Conservation (phyloP, 192 early-diverging fungal species). For the Coemansia brasiliensis region DNA sequence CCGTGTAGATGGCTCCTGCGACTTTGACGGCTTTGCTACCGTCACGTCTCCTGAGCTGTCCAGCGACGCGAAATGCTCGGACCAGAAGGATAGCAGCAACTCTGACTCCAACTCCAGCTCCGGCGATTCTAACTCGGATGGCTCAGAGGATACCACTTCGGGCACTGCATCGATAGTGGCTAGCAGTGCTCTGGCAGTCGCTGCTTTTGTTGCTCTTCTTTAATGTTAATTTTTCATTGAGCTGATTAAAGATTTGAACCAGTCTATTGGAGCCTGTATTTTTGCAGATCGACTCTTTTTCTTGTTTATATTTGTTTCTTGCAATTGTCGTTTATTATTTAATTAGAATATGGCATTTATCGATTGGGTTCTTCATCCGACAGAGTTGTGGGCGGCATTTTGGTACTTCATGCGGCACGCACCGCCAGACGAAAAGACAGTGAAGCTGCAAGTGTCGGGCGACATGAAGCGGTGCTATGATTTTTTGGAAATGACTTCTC, state of each 20-base stretch:
- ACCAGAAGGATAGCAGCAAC: slow-evolving; percentile 24
- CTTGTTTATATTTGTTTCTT: not conserved
- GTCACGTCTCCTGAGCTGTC: slow-evolving; percentile 15
- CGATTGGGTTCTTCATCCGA: slow-evolving; percentile 75
- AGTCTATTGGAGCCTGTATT: not conserved
- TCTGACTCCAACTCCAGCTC: not conserved
- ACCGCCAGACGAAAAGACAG: slow-evolving; percentile 59
- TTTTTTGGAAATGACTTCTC: slow-evolving; percentile 90
- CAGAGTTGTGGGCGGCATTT: slow-evolving; percentile 82
- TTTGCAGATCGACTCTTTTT: not conserved
- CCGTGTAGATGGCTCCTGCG: slow-evolving; percentile 41
- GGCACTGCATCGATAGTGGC: slow-evolving; percentile 1
- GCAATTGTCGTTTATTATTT: not conserved
- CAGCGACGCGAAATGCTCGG: slow-evolving; percentile 42
- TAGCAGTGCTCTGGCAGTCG: not conserved
- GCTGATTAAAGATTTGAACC: not conserved
- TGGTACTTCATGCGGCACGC: slow-evolving; percentile 63
- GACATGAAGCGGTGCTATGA: slow-evolving; percentile 80
- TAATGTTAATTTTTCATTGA: not conserved
- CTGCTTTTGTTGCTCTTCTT: slow-evolving; percentile 3
- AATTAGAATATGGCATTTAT: slow-evolving; percentile 55
- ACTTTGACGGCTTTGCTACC: slow-evolving; percentile 53
- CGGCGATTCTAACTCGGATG: not conserved
- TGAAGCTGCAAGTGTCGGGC: slow-evolving; percentile 53
- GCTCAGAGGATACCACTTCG: not conserved